These are phyloP conservation scores for Fusarium tanahbumbuense DNA, from an alignment of 2,329 filamentous ascomycete species.

Conservation along the genomic window DNA sequence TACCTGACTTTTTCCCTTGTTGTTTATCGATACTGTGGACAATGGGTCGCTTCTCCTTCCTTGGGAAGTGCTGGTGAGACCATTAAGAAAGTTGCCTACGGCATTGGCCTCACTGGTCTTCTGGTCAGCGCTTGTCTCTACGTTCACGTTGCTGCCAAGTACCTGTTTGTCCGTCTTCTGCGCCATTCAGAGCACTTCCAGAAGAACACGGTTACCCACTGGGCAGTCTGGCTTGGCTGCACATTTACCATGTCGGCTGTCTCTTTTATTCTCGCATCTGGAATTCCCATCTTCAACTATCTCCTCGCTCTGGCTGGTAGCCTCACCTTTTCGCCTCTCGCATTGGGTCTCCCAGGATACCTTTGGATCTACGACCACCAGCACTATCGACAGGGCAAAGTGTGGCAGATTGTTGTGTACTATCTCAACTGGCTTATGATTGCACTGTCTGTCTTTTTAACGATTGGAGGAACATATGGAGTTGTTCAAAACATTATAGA, in stretches of 20 bases:
- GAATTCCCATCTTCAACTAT: slow-evolving; percentile 48
- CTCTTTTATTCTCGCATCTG: slow-evolving; percentile 41
- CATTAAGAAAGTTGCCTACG: slow-evolving; percentile 51
- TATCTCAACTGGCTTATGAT: slow-evolving; percentile 28
- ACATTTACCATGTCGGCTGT: slow-evolving; percentile 39
- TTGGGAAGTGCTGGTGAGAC: slow-evolving; percentile 46
- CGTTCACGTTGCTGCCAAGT: slow-evolving; percentile 55
- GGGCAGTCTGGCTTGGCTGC: slow-evolving; percentile 53
- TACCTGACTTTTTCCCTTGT: slow-evolving; percentile 49
- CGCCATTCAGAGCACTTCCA: slow-evolving; percentile 53
- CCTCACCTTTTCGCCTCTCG: slow-evolving; percentile 49
- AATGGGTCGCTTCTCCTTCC: slow-evolving; percentile 47
- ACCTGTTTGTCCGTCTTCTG: slow-evolving; percentile 55
- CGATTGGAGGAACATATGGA: slow-evolving; percentile 22
- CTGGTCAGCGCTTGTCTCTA: slow-evolving; percentile 50
- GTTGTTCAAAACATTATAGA: slow-evolving; percentile 26
- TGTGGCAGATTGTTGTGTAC: slow-evolving; percentile 14
- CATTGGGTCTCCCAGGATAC: slow-evolving; percentile 45
- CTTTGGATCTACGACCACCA: slow-evolving; percentile 40
- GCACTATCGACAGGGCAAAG: slow-evolving; percentile 13
- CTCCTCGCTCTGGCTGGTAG: slow-evolving; percentile 49
- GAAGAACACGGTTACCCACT: slow-evolving; percentile 51
- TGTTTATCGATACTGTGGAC: slow-evolving; percentile 48
- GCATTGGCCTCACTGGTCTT: slow-evolving; percentile 48
- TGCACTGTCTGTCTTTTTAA: slow-evolving; percentile 9